Base-by-base conservation (phyloP, 306 rosid species). In the Cicer bijugum region DNA sequence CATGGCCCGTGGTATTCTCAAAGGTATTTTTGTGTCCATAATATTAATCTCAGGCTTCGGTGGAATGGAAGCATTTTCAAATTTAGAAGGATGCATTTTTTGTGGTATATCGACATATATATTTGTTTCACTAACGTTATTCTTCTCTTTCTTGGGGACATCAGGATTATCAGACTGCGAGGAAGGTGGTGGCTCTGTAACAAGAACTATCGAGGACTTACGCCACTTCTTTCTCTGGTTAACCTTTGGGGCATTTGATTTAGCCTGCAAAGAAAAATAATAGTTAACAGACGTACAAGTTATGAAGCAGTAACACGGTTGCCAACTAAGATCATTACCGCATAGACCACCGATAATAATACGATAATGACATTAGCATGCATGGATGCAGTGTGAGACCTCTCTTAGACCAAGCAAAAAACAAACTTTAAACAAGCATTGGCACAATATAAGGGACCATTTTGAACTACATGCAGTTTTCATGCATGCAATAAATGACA, bases 1-100 rank as follows among this genome's bases (percentile, higher is more conserved):
- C 98, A 94, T 89, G 6, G 93, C 95, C 71, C 97, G 84, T 2
- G 99, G 99, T 77, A 89, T 76, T 75, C 69, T 94, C 83, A 89
- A 58, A 45, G 87, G 86, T 57, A 86, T 67, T 72, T 84, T 81
- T 35, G 81, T 69, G 47, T 88, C 96, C 0, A 1, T 51, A 42
- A 61, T 15, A 11, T 19, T 80, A 17, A 46, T 71, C 51, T 84
- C 88, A 4, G 80, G 47, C 84, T 79, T 84, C 8, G 83, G 82
- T 16, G 82, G 70, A 5, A 65, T 78, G 0, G 45, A 60, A 58
- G 63, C 59, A 67, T 23, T 73, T 59, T 72, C 84, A 58, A 66
- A 65, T 52, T 80, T 58, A 38, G 76, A 19, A 50, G 59, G 63
- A 12, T 56, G 74, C 16, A 45, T 15, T 11, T 65, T 71, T 14